phyloP scores from a whole-genome alignment of 495 filamentous ascomycete species.

The Hypomontagnella monticulosa region DNA sequence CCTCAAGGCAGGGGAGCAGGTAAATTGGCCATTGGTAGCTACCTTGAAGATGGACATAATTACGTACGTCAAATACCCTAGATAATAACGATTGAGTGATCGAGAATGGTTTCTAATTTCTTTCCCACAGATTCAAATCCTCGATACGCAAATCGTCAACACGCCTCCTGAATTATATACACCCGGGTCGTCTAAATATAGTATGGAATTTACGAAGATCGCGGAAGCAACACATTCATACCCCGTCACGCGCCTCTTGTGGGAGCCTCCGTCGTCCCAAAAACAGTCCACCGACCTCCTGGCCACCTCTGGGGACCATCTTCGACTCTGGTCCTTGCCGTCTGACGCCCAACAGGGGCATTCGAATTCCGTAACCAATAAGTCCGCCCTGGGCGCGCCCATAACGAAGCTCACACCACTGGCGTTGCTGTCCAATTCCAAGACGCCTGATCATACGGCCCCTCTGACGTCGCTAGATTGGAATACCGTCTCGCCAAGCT shows the following conservation, averaged over 20 bases:
- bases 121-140: constrained; percentile 86
- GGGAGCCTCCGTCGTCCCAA: constrained; percentile 96
- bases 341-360: constrained; percentile 63
- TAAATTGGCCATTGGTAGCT: constrained; percentile 94
- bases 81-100: not conserved
- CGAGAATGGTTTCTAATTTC: constrained; percentile 1
- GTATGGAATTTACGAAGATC: constrained; percentile 90
- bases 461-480: constrained; percentile 96
- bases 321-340: constrained; percentile 90
- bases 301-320: constrained; percentile 95
- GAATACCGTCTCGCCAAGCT: constrained; percentile 94
- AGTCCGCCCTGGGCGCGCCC: constrained; percentile 68
- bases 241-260: constrained; percentile 93
- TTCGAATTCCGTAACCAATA: constrained; percentile 77
- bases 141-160: constrained; percentile 82
- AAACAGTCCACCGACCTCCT: constrained; percentile 97
- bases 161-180: constrained; percentile 76
- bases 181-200: constrained; percentile 74
- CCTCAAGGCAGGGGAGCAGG: constrained; percentile 80
- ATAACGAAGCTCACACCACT: constrained; percentile 91
- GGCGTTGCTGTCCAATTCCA: constrained; percentile 94
- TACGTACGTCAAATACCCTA: constrained; percentile 70
- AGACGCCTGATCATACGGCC: constrained; percentile 97
- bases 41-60: constrained; percentile 97
- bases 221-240: constrained; percentile 98